Evolutionary conservation across 2,329 filamentous ascomycete species (phyloP), one percentile per base, ranked within the genome.

Genomic region (Parasarocladium wereldwijsianum): DNA sequence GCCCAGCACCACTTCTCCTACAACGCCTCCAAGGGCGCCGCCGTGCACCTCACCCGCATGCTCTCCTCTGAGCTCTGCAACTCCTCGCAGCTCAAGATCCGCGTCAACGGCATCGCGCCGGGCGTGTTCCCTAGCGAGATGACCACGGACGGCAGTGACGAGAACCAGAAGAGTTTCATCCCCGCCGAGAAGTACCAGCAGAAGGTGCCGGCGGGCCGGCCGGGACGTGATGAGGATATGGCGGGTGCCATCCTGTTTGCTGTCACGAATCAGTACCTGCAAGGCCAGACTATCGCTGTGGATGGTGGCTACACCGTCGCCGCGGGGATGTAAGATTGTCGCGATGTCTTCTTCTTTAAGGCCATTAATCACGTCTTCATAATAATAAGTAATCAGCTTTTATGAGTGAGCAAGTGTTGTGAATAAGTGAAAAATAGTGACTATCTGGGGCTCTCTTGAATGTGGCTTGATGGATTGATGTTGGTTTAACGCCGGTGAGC

Each of bases 41-140:
- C 76, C 3, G 62, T 71, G 36, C 76, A 81, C 40, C 50, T 81
- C 32, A 73, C 62, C 19, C 59, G 72, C 32, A 74, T 80, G 45
- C 52, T 81, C 8, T 71, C 75, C 0, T 55, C 59, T 21, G 75
- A 80, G 49, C 46, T 79, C 5, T n/a, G n/a, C n/a, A 64, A 67
- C 1, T 55, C 54, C 35, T 59, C 68, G 26, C 61, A 65, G 13
- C 64, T 78, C 36, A 76, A 70, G 47, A 60, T 69, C 23, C 80
- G 84, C 40, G 64, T 78, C 21, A 66, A 85, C 44, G 71, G 76
- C 23, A 81, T 82, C 36, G 80, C 80, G 0, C 80, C 80, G 0
- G 78, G 78, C 19, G 64, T 79, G 17, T 68, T 69, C 41, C 76
- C 73, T 12, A 77, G 74, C 43, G 78, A 81, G 65, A 82, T 81